Evolutionary conservation across 1,284 basidiomycete species (phyloP).

Genomic region (Macrocybe sp.): DNA sequence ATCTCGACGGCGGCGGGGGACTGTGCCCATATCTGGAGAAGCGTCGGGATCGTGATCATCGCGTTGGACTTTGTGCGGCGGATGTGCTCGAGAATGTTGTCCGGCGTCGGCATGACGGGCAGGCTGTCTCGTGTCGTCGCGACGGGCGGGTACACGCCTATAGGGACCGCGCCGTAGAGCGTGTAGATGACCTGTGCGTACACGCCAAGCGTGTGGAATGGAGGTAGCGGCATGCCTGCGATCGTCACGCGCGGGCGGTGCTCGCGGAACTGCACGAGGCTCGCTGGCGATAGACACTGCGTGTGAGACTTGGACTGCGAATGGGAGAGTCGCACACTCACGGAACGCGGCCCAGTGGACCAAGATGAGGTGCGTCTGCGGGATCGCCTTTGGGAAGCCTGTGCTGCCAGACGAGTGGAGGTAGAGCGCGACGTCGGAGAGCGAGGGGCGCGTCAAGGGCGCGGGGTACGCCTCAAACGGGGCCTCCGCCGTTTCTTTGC

Average conservation of each 20-base stretch:
- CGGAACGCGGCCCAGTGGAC: slow-evolving; percentile 21
- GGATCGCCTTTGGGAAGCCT: slow-evolving; percentile 25
- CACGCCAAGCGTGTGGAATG: slow-evolving; percentile 30
- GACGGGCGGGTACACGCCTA: slow-evolving; percentile 26
- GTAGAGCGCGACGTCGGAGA: slow-evolving; percentile 15
- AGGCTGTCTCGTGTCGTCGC: slow-evolving; percentile 16
- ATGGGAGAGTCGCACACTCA: slow-evolving; percentile 10
- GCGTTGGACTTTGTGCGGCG: slow-evolving; percentile 21
- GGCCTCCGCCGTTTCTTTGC: slow-evolving; percentile 13
- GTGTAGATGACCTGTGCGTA: slow-evolving; percentile 20
- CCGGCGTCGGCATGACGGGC: slow-evolving; percentile 24
- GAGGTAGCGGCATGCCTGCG: slow-evolving; percentile 22
- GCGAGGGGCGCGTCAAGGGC: slow-evolving; percentile 3
- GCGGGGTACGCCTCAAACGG: slow-evolving; percentile 22
- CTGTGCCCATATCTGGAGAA: slow-evolving; percentile 31
- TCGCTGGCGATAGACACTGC: slow-evolving; percentile 3
- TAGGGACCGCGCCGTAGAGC: slow-evolving; percentile 18
- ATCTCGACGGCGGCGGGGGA: slow-evolving; percentile 21
- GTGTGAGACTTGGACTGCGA: not conserved
- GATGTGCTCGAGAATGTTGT: slow-evolving; percentile 27
- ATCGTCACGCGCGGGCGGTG: slow-evolving; percentile 15
- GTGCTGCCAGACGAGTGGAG: slow-evolving; percentile 26
- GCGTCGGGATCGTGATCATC: slow-evolving; percentile 29
- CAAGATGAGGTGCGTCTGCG: slow-evolving; percentile 13
- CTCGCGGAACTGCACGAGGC: slow-evolving; percentile 8